Percentiles rank a stretch among this genome's conserved stretches.
These are phyloP conservation scores for Holtermannia corniformis DNA, from an alignment of 768 basidiomycete genomes.

Conservation along the genomic window DNA sequence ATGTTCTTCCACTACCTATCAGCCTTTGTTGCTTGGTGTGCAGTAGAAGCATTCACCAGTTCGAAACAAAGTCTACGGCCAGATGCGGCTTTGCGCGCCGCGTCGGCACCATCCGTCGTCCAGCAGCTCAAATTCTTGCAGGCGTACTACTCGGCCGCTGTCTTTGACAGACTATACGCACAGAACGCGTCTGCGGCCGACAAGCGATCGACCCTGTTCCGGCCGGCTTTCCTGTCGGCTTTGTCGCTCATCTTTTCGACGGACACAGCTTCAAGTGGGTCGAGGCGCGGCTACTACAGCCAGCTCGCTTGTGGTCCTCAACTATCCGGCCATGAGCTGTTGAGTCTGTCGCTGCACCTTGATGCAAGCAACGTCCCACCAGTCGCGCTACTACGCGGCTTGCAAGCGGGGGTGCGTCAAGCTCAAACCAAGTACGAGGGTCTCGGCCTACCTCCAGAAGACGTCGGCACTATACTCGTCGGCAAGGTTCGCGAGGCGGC, in stretches of 20 bases:
- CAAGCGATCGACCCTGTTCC: constrained; percentile 8
- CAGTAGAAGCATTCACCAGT: not conserved
- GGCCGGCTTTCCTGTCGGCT: constrained; percentile 6
- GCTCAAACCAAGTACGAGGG: not conserved
- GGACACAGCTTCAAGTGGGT: not conserved
- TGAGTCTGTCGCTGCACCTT: constrained; percentile 11
- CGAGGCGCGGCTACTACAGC: not conserved
- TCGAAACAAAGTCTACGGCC: not conserved
- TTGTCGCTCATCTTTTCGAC: not conserved
- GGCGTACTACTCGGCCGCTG: constrained; percentile 14
- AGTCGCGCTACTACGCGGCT: constrained; percentile 6
- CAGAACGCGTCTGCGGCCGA: constrained; percentile 1
- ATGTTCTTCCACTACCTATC: constrained; percentile 66
- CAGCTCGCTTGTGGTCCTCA: not conserved
- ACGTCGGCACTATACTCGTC: not conserved
- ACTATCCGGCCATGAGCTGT: constrained; percentile 6
- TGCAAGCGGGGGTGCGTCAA: constrained; percentile 7
- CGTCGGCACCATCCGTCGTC: not conserved
- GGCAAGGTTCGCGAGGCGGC: not conserved
- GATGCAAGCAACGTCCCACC: constrained; percentile 10
- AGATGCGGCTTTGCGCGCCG: not conserved
- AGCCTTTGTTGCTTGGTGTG: constrained; percentile 34
- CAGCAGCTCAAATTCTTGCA: constrained; percentile 11
- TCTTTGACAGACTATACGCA: constrained; percentile 15
- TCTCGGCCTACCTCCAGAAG: not conserved